Evolutionary conservation across 306 rosid species (phyloP), one percentile per base, ranked within the genome.

Genomic region (Gastrolobium bilobum): DNA sequence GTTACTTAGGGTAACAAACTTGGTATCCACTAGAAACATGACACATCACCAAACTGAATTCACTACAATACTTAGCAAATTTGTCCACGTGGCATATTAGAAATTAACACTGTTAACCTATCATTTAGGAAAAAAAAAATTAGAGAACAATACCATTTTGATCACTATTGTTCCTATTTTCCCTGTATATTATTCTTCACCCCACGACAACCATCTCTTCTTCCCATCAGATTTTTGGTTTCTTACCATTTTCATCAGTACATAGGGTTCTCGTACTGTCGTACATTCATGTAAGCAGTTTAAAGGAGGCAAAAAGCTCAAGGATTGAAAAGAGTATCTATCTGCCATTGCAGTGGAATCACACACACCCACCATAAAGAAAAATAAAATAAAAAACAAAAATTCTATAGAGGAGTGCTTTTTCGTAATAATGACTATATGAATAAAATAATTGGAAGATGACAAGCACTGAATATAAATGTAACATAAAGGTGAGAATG

Each of bases 201-300:
- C 46, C 51, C 29, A 54, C 60, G 7, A 31, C 43, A 38, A 15
- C n/a, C 30, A 29, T 65, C 29, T 65, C 54, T 56, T 67, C 6
- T 48, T 30, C 29, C 39, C 33, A 81, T 75, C 30, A 60, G 6
- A 58, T 38, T 81, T 67, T 40, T 59, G 57, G 34, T 67, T 57
- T 73, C 29, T 3, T 54, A 54, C 65, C 10, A 54, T 43, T 63
- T 80, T 29, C 6, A 30, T 63, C 20, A 34, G 26, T 51, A 8
- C 37, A 53, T 15, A 14, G 77, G 63, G 26, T 71, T 53, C 54
- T 54, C 14, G 20, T 51, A 8, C 76, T 13, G 11, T 15, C 4
- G 14, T 56, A 6, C 39, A 43, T 58, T 10, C 68, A 58, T 10
- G 11, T 8, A 20, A 53, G 30, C 6, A 37, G 40, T 71, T 53